phyloP scores from a whole-genome alignment of 345 rosid genomes.

The Laguncularia racemosa region DNA sequence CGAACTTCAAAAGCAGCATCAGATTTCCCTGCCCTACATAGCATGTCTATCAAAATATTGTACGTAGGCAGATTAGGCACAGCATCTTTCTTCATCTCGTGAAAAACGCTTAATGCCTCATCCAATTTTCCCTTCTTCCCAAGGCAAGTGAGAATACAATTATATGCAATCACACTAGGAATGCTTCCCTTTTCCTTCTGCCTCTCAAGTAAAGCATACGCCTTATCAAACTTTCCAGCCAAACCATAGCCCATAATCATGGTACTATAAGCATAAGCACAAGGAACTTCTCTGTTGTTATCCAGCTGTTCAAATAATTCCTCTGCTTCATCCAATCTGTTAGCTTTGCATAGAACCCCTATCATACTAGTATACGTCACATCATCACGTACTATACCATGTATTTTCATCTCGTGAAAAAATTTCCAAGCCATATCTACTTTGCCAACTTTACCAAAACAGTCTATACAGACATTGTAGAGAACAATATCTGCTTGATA shows the following conservation, averaged over 20 bases:
- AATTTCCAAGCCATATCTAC: slow-evolving; percentile 98
- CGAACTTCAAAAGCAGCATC: slow-evolving; percentile 59
- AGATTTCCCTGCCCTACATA: slow-evolving; percentile 65
- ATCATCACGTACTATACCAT: slow-evolving; percentile 72
- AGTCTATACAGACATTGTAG: slow-evolving; percentile 91
- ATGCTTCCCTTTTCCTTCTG: slow-evolving; percentile 84
- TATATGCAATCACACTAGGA: slow-evolving; percentile 82
- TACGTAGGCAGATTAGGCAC: slow-evolving; percentile 67
- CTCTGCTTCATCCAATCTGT: slow-evolving; percentile 73
- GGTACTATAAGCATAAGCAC: slow-evolving; percentile 87
- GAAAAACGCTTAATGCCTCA: slow-evolving; percentile 66
- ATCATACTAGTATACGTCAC: slow-evolving; percentile 94
- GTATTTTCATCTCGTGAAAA: slow-evolving; percentile 79
- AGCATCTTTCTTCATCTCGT: slow-evolving; percentile 86
- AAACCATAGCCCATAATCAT: slow-evolving; percentile 96
- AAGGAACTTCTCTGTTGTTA: slow-evolving; percentile 54
- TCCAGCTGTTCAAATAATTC: slow-evolving; percentile 83
- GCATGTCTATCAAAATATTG: slow-evolving; percentile 77
- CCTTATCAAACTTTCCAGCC: slow-evolving; percentile 80
- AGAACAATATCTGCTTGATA: slow-evolving; percentile 76
- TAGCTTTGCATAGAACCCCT: slow-evolving; percentile 76
- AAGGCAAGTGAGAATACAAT: slow-evolving; percentile 84
- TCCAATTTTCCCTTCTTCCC: slow-evolving; percentile 54
- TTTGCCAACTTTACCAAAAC: slow-evolving; percentile 88
- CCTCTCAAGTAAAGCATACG: slow-evolving; percentile 68